A percentile compares a stretch with the other conserved stretches of the same genome.
These are phyloP conservation scores for Cornus florida DNA, from an alignment of 148 eudicot species.

Conservation along the genomic window DNA sequence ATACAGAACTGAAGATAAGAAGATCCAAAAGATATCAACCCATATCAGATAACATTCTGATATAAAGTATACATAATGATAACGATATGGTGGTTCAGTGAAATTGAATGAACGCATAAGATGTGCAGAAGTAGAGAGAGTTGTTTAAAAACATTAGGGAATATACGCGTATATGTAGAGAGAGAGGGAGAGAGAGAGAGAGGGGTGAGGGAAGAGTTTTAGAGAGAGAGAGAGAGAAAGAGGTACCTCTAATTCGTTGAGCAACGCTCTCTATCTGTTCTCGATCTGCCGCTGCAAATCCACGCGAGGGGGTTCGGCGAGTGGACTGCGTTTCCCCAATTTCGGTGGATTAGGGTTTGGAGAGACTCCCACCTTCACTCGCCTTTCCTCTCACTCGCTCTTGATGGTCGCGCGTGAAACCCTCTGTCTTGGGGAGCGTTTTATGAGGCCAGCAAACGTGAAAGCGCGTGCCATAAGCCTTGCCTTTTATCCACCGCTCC, in stretches of 20 bases:
- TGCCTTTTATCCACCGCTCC: no score
- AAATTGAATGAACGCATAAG: not conserved
- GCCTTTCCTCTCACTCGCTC: constrained; percentile 20
- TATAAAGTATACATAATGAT: no score
- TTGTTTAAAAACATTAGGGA: not conserved
- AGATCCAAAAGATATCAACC: no score
- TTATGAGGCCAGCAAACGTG: no score
- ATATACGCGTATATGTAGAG: not conserved
- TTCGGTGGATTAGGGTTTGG: constrained; percentile 33
- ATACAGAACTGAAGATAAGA: no score
- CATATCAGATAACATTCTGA: not conserved
- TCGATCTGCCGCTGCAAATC: constrained; percentile 26
- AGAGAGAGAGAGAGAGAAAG: constrained; percentile 5
- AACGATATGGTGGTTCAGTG: not conserved
- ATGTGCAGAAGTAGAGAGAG: not conserved
- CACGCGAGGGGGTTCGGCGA: constrained; percentile 65
- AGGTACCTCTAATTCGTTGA: not conserved
- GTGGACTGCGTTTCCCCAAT: constrained; percentile 29
- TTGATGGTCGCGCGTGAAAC: not conserved
- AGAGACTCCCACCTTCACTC: constrained; percentile 23
- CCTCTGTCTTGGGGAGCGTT: not conserved
- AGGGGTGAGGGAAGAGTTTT: not conserved
- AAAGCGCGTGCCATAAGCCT: no score
- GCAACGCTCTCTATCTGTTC: not conserved
- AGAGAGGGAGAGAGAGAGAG: not conserved